phyloP scores from a whole-genome alignment of 2,329 filamentous ascomycete species.

The Penicillium polonicum region DNA sequence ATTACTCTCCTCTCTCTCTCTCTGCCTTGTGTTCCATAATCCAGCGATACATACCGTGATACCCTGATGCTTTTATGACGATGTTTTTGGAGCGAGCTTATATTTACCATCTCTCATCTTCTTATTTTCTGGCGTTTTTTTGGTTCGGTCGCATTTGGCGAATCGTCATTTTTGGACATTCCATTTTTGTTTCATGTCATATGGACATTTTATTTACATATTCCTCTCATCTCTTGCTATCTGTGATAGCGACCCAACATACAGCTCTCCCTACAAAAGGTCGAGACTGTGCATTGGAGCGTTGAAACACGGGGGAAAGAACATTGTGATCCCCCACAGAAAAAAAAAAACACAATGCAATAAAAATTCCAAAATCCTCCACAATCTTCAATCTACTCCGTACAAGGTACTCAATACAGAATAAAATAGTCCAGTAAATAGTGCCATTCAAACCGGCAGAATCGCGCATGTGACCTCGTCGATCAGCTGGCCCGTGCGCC shows the following conservation, averaged over 20 bases:
- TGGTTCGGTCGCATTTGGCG: constrained; percentile 8
- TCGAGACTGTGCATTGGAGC: constrained; percentile 20
- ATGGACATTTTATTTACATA: background rate
- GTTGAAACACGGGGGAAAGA: constrained; percentile 5
- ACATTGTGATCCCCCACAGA: constrained; percentile 5
- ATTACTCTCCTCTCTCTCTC: background rate
- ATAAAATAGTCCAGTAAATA: background rate
- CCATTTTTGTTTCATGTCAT: background rate
- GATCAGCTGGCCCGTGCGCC: constrained; percentile 11
- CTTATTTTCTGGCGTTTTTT: constrained; percentile 25
- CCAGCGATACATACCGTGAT: constrained; percentile 20
- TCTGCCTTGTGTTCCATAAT: constrained; percentile 24
- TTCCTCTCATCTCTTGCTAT: constrained; percentile 13
- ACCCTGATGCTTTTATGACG: constrained; percentile 23
- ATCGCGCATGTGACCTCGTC: constrained; percentile 24
- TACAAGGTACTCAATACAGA: background rate
- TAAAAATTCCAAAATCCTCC: background rate
- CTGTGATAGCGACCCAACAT: constrained; percentile 9
- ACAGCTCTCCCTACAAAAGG: constrained; percentile 21
- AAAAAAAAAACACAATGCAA: background rate
- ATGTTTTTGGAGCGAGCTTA: constrained; percentile 6
- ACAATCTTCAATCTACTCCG: background rate
- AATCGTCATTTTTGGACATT: background rate
- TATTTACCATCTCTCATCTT: constrained; percentile 5
- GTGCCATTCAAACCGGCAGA: background rate